Conservation (phyloP, 2,329 filamentous ascomycete species). For the Pseudopyricularia cyperi region DNA sequence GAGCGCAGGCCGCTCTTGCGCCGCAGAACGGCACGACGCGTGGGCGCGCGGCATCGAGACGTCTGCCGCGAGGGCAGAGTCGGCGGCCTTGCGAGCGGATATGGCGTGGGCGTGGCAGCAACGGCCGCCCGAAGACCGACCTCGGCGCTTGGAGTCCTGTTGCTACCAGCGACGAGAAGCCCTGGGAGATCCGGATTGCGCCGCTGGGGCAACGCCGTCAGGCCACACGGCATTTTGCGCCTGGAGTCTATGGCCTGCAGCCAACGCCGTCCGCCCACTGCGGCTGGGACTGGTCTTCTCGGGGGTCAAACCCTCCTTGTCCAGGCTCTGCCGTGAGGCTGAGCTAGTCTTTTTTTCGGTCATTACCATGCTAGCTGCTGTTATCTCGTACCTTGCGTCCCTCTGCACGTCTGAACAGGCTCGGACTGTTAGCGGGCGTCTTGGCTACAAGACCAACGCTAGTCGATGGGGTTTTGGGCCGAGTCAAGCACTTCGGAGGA, state of each 20-base stretch:
- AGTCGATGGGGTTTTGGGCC: not conserved
- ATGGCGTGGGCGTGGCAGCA: not conserved
- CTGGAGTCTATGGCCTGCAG: not conserved
- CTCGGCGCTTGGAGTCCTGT: too few relatives aligned
- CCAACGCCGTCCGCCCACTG: too few relatives aligned
- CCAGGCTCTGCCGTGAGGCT: not conserved
- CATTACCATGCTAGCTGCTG: not conserved
- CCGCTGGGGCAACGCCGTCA: not conserved
- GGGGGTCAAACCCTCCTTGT: too few relatives aligned
- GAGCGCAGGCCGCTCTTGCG: not conserved
- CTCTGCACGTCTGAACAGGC: not conserved
- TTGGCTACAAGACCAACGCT: not conserved
- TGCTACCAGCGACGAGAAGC: too few relatives aligned
- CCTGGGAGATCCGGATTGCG: not conserved
- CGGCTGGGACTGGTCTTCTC: too few relatives aligned
- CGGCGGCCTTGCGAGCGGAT: not conserved
- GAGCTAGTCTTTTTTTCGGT: not conserved
- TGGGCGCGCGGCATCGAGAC: not conserved
- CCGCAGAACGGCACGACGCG: not conserved
- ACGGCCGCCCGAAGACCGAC: not conserved
- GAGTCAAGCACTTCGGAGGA: not conserved
- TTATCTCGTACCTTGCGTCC: not conserved
- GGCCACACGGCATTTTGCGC: not conserved
- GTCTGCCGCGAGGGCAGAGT: not conserved
- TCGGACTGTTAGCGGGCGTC: not conserved